Evolutionary conservation across 768 basidiomycete genomes (phyloP).

Genomic region (Lactarius deliciosus): DNA sequence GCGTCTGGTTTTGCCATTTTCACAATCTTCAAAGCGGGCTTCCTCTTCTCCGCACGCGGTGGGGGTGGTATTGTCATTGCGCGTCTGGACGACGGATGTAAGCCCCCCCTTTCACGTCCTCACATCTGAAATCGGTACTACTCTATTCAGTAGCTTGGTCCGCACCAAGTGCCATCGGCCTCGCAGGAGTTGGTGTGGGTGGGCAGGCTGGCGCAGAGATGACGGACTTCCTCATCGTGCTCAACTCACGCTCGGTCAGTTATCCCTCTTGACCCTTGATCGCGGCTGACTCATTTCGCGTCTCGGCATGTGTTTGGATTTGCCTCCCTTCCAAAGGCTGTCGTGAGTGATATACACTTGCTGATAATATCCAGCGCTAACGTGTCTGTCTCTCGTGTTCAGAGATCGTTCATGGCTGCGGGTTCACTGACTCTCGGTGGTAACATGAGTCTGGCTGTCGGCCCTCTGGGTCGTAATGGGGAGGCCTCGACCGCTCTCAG

Average conservation of each 20-base stretch:
- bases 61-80: constrained; percentile 91
- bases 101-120: constrained; percentile 36
- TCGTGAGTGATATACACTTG: constrained; percentile 48
- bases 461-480: constrained; percentile 92
- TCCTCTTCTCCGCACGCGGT: constrained; percentile 72
- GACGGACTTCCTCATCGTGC: constrained; percentile 87
- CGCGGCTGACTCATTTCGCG: constrained; percentile 16
- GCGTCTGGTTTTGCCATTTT: constrained; percentile 87
- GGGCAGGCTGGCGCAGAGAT: constrained; percentile 81
- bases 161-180: constrained; percentile 91
- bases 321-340: constrained; percentile 44
- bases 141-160: constrained; percentile 72
- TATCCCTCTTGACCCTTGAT: not conserved
- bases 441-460: constrained; percentile 85
- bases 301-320: not conserved
- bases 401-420: constrained; percentile 91
- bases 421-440: constrained; percentile 90
- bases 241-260: constrained; percentile 78
- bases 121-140: not conserved
- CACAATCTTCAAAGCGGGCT: constrained; percentile 74
- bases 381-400: not conserved
- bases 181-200: constrained; percentile 87
- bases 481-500: constrained; percentile 86
- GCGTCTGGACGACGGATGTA: constrained; percentile 74
- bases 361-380: not conserved